Base-by-base conservation (phyloP, 2,329 filamentous ascomycete species). In the Rachicladosporium sp. region DNA sequence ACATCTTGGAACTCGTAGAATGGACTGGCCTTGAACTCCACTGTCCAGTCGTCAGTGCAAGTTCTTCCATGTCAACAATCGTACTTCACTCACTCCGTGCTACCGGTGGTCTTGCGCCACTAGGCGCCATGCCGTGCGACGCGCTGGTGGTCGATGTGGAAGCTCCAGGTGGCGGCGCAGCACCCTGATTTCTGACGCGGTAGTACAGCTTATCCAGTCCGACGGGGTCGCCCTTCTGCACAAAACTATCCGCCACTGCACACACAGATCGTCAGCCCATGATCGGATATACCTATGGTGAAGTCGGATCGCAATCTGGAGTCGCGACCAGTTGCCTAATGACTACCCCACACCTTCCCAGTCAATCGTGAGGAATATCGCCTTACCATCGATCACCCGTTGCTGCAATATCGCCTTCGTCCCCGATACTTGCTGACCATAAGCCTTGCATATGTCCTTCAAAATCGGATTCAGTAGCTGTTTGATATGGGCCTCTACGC, bases 321-420 rank as follows among this genome's bases (percentile, higher is more conserved):
- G 7, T 27, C 23, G 23, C 23, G 23, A 8, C 23, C 23, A 27
- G 23, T 8, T 8, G 23, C 23, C 7, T 8, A 6, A 27, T 27
- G 23, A 27, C 23, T 27, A 27, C 23, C 23, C 23, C 23, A 27
- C 23, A 27, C 7, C 23, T 27, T 27, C 23, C 23, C 23, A 27
- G 2, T 6, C 23, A 8, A 27, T 27, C 23, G 23, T 6, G 23
- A 27, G 23, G 23, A 27, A 6, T 27, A 6, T 27, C 23, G 23
- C 23, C 55, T 54, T 48, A 96, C 91, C 74, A 43, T 75, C 68
- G 46, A 81, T 75, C 45, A 95, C 82, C 53, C 89, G 80, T 43
- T 67, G 66, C 62, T 94, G 87, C 43, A 96, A 67, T 32, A 82
- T 74, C 29, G 78, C 76, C 68, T 98, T 98, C 53, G 91, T 80